Evolutionary conservation across 129 eudicot genomes (phyloP), one percentile per base, ranked within the genome.

Genomic region (Helichrysum umbraculigerum): DNA sequence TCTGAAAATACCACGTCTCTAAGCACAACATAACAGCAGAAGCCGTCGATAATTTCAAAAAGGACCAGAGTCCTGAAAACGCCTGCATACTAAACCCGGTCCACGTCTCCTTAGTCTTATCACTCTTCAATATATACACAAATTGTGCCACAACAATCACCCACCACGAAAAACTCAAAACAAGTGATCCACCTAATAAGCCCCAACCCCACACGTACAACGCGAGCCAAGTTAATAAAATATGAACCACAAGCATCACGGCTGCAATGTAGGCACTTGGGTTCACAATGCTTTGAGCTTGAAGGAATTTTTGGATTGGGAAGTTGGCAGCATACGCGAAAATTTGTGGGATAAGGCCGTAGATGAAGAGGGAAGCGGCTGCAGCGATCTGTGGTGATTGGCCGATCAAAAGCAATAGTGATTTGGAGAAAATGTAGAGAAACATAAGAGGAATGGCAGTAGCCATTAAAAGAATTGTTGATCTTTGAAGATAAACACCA

Each of bases 321-420:
- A 86, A 86, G 74, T 86, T 83, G 47, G 81, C 74, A 0, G 87
- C 90, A 9, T 86, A 86, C 0, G 90, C 86, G 4, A 86, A 86
- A n/a, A 83, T 86, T 2, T 86, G 90, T 4, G 90, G 90, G 67
- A 86, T 86, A 66, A 86, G 86, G 21, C 87, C 90, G 60, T 64
- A 86, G 17, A 86, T 75, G 74, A 86, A 86, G 12, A 86, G 56
- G n/a, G 90, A 71, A 15, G 90, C 87, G 0, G 87, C 83, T 0
- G 78, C 25, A 28, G 90, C 79, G 54, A 86, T 86, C 1, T 73
- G 63, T 0, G 47, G 35, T 0, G 86, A 78, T 75, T 86, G 83
- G 65, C 90, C 90, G 12, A 86, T 81, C 8, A 83, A 25, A 80
- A 83, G 32, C 50, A 86, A 64, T 37, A 83, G 77, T 12, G 86